Evolutionary conservation across 202 grass and related monocot species (phyloP).

Genomic region (Panicum virgatum): DNA sequence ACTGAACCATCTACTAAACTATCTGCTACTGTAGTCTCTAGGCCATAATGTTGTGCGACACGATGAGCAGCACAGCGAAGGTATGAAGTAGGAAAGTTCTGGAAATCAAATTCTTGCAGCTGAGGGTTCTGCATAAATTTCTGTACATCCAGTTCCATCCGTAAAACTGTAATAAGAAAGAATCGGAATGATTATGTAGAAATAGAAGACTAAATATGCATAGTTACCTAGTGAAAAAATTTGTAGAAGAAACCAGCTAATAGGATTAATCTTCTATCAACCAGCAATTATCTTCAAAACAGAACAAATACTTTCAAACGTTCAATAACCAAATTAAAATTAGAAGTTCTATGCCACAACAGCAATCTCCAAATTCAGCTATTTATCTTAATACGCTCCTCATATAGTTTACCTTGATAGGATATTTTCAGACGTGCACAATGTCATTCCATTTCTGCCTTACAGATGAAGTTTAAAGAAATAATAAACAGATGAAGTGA

Average conservation of each 20-base stretch:
- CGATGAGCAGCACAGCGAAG: slow-evolving; percentile 96
- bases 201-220: slow-evolving; percentile 5
- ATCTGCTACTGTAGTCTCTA: slow-evolving; percentile 81
- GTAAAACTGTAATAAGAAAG: slow-evolving; percentile 63
- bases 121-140: slow-evolving; percentile 85
- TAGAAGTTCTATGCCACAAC: neutral
- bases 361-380: neutral
- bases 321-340: neutral
- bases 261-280: neutral
- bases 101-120: slow-evolving; percentile 92
- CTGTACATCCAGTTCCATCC: slow-evolving; percentile 93
- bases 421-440: neutral
- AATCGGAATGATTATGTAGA: slow-evolving; percentile 26
- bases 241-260: neutral
- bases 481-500: neutral
- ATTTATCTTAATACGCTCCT: neutral
- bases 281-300: neutral
- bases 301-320: neutral
- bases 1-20: slow-evolving; percentile 66
- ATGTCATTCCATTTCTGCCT: neutral
- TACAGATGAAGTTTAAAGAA: neutral
- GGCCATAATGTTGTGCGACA: slow-evolving; percentile 95
- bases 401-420: neutral
- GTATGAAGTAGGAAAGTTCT: slow-evolving; percentile 86
- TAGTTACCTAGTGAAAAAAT: neutral